These are phyloP conservation scores for Microcyclosporella mali DNA, from an alignment of 2,329 filamentous ascomycete species.

Conservation along the genomic window DNA sequence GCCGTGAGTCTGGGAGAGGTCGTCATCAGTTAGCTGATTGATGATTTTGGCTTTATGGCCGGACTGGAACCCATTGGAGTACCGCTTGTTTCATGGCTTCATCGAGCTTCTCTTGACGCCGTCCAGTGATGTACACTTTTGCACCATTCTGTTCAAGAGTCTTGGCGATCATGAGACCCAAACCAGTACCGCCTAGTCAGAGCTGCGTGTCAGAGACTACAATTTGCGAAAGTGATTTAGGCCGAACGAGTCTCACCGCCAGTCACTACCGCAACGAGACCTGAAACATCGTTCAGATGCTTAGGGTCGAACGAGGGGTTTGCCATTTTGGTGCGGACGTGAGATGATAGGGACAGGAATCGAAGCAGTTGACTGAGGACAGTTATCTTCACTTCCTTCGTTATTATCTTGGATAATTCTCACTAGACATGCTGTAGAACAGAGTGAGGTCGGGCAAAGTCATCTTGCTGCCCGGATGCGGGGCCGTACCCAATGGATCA, in stretches of 20 bases:
- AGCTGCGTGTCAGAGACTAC: slow-evolving; percentile 4
- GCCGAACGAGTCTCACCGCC: slow-evolving; percentile 24
- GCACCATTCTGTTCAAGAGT: slow-evolving; percentile 38
- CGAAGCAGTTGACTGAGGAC: too few species aligned
- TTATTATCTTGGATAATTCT: slow-evolving; percentile 7
- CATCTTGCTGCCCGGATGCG: too few species aligned
- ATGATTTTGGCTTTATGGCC: background rate
- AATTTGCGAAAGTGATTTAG: too few species aligned
- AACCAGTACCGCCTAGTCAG: slow-evolving; percentile 18
- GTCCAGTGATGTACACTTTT: slow-evolving; percentile 43
- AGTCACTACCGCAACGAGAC: slow-evolving; percentile 29
- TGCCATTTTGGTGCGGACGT: slow-evolving; percentile 4
- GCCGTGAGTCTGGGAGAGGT: slow-evolving; percentile 25
- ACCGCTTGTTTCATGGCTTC: slow-evolving; percentile 34
- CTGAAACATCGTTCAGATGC: slow-evolving; percentile 23
- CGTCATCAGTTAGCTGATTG: slow-evolving; percentile 2
- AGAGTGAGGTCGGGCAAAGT: too few species aligned
- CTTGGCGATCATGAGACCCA: slow-evolving; percentile 34
- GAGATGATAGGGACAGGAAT: too few species aligned
- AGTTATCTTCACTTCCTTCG: too few species aligned
- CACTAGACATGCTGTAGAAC: too few species aligned
- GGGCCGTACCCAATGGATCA: too few species aligned
- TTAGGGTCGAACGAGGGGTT: slow-evolving; percentile 1
- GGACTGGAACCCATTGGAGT: too few species aligned
- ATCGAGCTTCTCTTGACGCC: slow-evolving; percentile 37